Conservation (phyloP, 306 rosid genomes). For the Citrullus mucosospermus region DNA sequence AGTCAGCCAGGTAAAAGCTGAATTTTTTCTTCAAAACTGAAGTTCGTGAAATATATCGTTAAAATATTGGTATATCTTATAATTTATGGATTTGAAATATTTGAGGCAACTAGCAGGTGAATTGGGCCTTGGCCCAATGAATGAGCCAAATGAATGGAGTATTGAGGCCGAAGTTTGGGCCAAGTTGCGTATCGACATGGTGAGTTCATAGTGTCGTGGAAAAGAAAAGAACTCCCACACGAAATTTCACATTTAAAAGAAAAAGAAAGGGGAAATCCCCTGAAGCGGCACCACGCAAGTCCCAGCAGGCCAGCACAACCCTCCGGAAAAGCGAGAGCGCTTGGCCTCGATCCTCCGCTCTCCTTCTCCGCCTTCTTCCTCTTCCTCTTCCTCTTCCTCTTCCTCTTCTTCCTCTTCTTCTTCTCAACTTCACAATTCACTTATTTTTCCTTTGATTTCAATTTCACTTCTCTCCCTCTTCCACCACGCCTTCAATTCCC, state of each 20-base stretch:
- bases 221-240: not conserved
- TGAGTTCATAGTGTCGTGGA: not conserved
- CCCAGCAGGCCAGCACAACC: not conserved
- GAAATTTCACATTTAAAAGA: no score
- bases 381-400: not conserved
- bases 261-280: not conserved
- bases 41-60: no score
- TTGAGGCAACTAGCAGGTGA: not conserved
- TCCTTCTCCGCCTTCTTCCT: not conserved
- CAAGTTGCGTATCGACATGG: not conserved
- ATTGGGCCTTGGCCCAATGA: not conserved
- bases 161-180: not conserved
- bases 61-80: no score
- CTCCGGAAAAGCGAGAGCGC: not conserved
- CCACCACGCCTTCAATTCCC: not conserved
- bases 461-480: not conserved
- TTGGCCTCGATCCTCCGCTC: conserved; percentile 4
- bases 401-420: not conserved
- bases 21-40: no score
- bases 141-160: not conserved
- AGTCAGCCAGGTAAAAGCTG: no score
- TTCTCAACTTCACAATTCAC: not conserved
- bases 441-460: not conserved
- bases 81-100: no score
- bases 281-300: not conserved